These are phyloP conservation scores for Apiospora phragmitis DNA, from an alignment of 2,329 filamentous ascomycete genomes.

Conservation along the genomic window DNA sequence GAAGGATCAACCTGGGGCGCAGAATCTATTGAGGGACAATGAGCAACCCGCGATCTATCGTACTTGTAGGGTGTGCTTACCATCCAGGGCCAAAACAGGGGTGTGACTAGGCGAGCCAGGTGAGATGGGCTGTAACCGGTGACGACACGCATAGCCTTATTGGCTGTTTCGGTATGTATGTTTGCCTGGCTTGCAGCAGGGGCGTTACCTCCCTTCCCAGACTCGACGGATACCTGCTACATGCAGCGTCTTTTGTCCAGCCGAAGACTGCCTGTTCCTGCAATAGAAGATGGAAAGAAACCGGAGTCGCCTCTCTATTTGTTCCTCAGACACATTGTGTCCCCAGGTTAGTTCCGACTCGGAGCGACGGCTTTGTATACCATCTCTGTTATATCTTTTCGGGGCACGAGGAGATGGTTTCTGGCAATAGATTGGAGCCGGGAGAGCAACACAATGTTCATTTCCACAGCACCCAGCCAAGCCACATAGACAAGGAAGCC, in stretches of 20 bases:
- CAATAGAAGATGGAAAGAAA: not conserved
- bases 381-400: not conserved
- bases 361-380: not conserved
- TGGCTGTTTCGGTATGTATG: not conserved
- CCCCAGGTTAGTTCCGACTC: not conserved
- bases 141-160: not conserved
- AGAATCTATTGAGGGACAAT: not conserved
- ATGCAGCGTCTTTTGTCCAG: not conserved
- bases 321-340: not conserved
- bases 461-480: not conserved
- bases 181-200: not conserved
- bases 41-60: not conserved
- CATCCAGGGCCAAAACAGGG: not conserved
- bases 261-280: not conserved
- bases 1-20: not conserved
- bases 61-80: not conserved
- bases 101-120: not conserved
- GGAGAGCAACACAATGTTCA: not conserved
- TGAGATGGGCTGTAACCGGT: not conserved
- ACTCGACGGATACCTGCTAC: not conserved
- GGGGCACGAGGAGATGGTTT: not conserved
- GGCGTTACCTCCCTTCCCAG: not conserved
- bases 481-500: not conserved
- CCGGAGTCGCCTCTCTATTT: not conserved
- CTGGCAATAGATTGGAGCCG: not conserved